A percentile compares a stretch with the other conserved stretches of the same genome.
Evolutionary conservation across 2,329 filamentous ascomycete species (phyloP).

Genomic region (Xylariaceae sp.): DNA sequence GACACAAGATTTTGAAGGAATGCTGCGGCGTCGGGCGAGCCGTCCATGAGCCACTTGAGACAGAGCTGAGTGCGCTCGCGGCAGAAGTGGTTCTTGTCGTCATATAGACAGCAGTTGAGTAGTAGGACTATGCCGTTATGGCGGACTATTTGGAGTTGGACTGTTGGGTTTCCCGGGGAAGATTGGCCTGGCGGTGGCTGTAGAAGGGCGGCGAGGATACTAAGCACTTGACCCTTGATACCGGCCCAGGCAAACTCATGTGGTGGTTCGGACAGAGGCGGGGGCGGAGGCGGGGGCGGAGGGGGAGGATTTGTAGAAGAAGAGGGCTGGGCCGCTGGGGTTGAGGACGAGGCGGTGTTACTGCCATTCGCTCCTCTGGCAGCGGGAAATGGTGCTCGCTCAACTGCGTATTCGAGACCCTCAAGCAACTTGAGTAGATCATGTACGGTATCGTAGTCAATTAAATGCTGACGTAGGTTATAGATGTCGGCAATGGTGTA

Average conservation of each 20-base stretch:
- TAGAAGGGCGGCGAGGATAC: slow-evolving; percentile 83
- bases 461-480: slow-evolving; percentile 78
- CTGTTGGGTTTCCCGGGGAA: slow-evolving; percentile 65
- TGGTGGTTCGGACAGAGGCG: slow-evolving; percentile 60
- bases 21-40: slow-evolving; percentile 68
- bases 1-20: slow-evolving; percentile 64
- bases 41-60: slow-evolving; percentile 78
- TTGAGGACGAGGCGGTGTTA: slow-evolving; percentile 25
- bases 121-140: slow-evolving; percentile 85
- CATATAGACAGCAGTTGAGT: slow-evolving; percentile 84
- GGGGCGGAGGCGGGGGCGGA: slow-evolving; percentile 43
- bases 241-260: slow-evolving; percentile 66
- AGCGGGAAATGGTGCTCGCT: slow-evolving; percentile 70
- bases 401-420: slow-evolving; percentile 82
- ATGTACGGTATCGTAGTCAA: slow-evolving; percentile 88
- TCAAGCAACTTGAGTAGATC: slow-evolving; percentile 85
- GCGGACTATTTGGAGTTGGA: slow-evolving; percentile 83
- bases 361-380: slow-evolving; percentile 25
- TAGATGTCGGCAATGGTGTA: slow-evolving; percentile 83
- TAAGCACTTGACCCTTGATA: slow-evolving; percentile 88
- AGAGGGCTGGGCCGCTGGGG: slow-evolving; percentile 27
- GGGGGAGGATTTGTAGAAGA: slow-evolving; percentile 37
- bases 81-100: slow-evolving; percentile 91
- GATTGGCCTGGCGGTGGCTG: slow-evolving; percentile 70
- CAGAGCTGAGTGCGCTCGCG: slow-evolving; percentile 88